phyloP scores from a whole-genome alignment of 805 yeast genomes.

The Saccharomycopsis olivae region DNA sequence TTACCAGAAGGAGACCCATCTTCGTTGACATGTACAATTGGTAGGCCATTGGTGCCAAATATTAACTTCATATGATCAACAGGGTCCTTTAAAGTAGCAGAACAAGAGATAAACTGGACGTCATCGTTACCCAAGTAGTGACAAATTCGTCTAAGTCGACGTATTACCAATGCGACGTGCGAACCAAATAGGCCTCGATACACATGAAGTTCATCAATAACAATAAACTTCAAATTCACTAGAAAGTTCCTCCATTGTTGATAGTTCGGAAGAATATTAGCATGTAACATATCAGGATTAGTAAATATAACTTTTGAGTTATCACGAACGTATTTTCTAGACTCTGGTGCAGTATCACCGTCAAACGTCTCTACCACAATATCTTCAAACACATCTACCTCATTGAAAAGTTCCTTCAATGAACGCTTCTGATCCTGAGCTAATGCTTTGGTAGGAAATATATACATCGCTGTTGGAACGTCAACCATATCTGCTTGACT shows the following conservation, averaged over 20 bases:
- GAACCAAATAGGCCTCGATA: slow-evolving; percentile 90
- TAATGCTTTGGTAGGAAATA: slow-evolving; percentile 94
- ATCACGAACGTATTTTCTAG: slow-evolving; percentile 43
- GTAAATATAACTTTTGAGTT: slow-evolving; percentile 77
- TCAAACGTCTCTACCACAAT: slow-evolving; percentile 73
- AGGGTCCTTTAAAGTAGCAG: slow-evolving; percentile 84
- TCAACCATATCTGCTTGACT: slow-evolving; percentile 18
- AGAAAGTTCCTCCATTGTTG: slow-evolving; percentile 65
- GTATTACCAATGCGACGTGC: slow-evolving; percentile 77
- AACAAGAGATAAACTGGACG: slow-evolving; percentile 73
- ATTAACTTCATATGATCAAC: slow-evolving; percentile 57
- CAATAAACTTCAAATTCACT: slow-evolving; percentile 54
- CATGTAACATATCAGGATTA: slow-evolving; percentile 90
- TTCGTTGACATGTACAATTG: slow-evolving; percentile 45
- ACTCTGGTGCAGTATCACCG: slow-evolving; percentile 73
- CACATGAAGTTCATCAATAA: slow-evolving; percentile 77
- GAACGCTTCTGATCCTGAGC: slow-evolving; percentile 94
- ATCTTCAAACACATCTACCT: slow-evolving; percentile 34
- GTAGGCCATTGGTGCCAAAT: slow-evolving; percentile 47
- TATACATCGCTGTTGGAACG: slow-evolving; percentile 59
- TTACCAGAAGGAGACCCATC: slow-evolving; percentile 90
- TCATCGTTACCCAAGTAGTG: slow-evolving; percentile 38
- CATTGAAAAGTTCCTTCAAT: slow-evolving; percentile 44
- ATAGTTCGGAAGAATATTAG: slow-evolving; percentile 72
- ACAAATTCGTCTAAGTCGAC: slow-evolving; percentile 65